Evolutionary conservation across 768 basidiomycete genomes (phyloP), one percentile per base, ranked within the genome.

Genomic region (Saitozyma sp.): DNA sequence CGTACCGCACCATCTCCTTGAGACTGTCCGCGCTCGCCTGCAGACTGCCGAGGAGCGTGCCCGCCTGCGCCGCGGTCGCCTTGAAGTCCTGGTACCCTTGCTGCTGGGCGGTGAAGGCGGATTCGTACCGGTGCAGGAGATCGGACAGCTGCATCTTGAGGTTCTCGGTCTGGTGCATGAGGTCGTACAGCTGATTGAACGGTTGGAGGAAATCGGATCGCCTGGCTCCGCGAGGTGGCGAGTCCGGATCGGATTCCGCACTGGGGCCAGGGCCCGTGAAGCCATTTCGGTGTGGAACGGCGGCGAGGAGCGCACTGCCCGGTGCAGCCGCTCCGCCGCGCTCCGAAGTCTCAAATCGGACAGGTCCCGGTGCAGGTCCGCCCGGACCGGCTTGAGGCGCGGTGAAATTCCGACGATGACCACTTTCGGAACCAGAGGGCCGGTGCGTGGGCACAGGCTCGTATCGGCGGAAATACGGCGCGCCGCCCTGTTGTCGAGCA

Each of bases 1-100:
- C 75, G 54, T 73, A 73, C 54, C 72, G 51, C n/a, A 76, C 75
- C 72, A 76, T 74, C 39, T 73, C 70, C 59, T 69, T 68, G 29
- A 76, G 42, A 59, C 65, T 74, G 48, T 74, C 72, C 16, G 75
- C 68, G 48, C 64, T 66, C 14, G 59, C 51, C 50, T 76, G 75
- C 38, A 76, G 43, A 41, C 54, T 74, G 8, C 57, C 60, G 14
- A 76, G 46, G 0, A 76, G 61, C 0, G 66, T 64, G n/a, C 56
- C 61, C 1, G 70, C 65, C 16, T 64, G 64, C 9, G 50, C 56
- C 2, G 70, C 65, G 0, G 70, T 71, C 17, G 16, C 48, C 56
- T 70, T 71, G 58, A 76, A 71, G 11, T 76, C 75, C 45, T 56
- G 54, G 62, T 67, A 67, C 16, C 55, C 60, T 8, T 49, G 49